phyloP scores from a whole-genome alignment of 345 rosid species.

The Gossypium herbaceum region DNA sequence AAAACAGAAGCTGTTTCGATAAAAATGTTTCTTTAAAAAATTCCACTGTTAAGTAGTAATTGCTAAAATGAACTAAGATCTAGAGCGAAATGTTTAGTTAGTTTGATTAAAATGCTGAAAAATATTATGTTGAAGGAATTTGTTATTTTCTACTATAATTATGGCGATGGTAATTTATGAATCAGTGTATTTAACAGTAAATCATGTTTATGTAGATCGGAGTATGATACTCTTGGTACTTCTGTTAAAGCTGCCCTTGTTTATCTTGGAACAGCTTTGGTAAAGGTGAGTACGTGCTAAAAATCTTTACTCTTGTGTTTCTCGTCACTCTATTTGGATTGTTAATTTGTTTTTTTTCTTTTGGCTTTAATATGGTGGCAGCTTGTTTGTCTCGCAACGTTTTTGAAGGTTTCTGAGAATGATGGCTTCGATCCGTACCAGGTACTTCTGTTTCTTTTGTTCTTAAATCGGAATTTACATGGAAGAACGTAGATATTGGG shows the following conservation, averaged over 20 bases:
- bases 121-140: not conserved
- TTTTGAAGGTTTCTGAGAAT: conserved; percentile 83
- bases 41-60: not conserved
- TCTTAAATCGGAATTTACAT: not conserved
- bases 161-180: not conserved
- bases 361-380: conserved; percentile 28
- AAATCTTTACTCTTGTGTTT: not conserved
- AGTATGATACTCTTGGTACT: conserved; percentile 88
- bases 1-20: no score
- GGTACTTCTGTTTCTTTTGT: conserved; percentile 36
- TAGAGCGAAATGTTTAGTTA: not conserved
- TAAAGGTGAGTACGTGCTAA: conserved; percentile 54
- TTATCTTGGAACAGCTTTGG: conserved; percentile 82
- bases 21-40: not conserved
- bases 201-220: conserved; percentile 53
- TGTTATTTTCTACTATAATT: not conserved
- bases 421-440: conserved; percentile 85
- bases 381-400: conserved; percentile 96
- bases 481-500: not conserved
- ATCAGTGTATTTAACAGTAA: not conserved
- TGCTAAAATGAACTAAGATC: not conserved
- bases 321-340: not conserved
- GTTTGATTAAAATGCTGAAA: not conserved
- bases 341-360: not conserved
- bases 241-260: conserved; percentile 83